These are phyloP conservation scores for Escallonia herrerae DNA, from an alignment of 129 eudicot species.

Conservation along the genomic window DNA sequence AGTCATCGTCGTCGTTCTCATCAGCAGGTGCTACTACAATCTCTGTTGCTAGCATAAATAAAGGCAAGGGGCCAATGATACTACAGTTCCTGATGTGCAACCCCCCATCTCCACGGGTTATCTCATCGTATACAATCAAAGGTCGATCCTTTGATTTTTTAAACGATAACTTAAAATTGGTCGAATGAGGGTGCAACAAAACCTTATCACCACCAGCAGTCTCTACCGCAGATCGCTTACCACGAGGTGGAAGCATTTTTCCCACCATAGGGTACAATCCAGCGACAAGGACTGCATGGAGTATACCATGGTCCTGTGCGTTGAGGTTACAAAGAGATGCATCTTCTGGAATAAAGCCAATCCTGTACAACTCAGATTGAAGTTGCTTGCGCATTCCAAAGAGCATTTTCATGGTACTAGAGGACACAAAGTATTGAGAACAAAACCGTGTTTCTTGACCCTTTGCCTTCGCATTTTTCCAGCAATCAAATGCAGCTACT, in stretches of 20 bases:
- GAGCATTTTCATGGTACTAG: conserved; percentile 71
- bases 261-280: conserved; percentile 93
- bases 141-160: conserved; percentile 30
- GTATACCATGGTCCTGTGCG: conserved; percentile 61
- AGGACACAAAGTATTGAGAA: conserved; percentile 56
- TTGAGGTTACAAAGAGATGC: conserved; percentile 42
- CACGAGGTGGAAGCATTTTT: conserved; percentile 42
- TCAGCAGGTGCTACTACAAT: conserved; percentile 72
- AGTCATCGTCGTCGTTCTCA: conserved; percentile 28
- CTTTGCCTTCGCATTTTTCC: conserved; percentile 66
- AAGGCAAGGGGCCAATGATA: conserved; percentile 65
- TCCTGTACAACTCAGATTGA: conserved; percentile 43
- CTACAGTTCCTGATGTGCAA: conserved; percentile 58
- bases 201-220: conserved; percentile 57
- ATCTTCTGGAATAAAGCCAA: conserved; percentile 59
- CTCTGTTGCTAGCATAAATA: conserved; percentile 71
- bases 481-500: conserved; percentile 85
- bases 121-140: conserved; percentile 68
- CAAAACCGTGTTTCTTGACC: conserved; percentile 73
- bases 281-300: conserved; percentile 80
- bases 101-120: conserved; percentile 84
- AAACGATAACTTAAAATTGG: conserved; percentile 29
- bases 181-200: conserved; percentile 56
- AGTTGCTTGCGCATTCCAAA: conserved; percentile 74
- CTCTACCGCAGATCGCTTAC: conserved; percentile 38